Evolutionary conservation across 2,329 filamentous ascomycete genomes (phyloP).

Genomic region (Aspergillus sp.): DNA sequence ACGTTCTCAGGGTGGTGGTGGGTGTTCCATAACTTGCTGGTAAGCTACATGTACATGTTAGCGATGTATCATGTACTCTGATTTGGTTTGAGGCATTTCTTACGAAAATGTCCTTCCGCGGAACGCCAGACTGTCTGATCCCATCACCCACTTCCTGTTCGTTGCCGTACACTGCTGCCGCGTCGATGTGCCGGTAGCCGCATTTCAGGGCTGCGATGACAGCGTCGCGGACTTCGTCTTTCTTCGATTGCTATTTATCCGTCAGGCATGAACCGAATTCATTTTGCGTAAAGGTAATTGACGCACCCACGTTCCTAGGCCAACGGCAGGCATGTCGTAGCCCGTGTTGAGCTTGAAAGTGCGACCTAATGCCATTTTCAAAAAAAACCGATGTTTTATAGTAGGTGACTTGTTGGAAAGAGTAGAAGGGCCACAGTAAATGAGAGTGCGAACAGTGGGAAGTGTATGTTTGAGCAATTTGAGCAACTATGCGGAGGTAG

Average conservation of each 20-base stretch:
- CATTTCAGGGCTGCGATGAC: constrained; percentile 48
- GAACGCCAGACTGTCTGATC: constrained; percentile 36
- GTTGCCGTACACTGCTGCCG: constrained; percentile 48
- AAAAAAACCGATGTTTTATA: neutral
- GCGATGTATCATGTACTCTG: no score
- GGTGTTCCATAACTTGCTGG: constrained; percentile 44
- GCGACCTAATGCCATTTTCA: constrained; percentile 5
- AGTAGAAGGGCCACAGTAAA: neutral
- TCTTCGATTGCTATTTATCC: neutral
- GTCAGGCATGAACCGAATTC: neutral
- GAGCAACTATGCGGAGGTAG: no score
- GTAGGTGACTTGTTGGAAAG: neutral
- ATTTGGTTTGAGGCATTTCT: no score
- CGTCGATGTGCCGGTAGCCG: constrained; percentile 59
- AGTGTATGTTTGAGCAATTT: no score
- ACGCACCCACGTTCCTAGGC: constrained; percentile 14
- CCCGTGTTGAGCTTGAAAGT: constrained; percentile 14
- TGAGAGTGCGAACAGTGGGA: no score
- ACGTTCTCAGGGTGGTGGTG: constrained; percentile 35
- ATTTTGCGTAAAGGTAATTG: no score
- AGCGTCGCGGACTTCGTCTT: constrained; percentile 47
- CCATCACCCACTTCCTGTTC: constrained; percentile 48
- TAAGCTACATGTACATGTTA: constrained; percentile 16
- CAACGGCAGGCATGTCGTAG: constrained; percentile 9
- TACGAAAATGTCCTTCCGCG: constrained; percentile 29